Conservation (phyloP, 345 rosid genomes). For the Rhodamnia argentea region DNA sequence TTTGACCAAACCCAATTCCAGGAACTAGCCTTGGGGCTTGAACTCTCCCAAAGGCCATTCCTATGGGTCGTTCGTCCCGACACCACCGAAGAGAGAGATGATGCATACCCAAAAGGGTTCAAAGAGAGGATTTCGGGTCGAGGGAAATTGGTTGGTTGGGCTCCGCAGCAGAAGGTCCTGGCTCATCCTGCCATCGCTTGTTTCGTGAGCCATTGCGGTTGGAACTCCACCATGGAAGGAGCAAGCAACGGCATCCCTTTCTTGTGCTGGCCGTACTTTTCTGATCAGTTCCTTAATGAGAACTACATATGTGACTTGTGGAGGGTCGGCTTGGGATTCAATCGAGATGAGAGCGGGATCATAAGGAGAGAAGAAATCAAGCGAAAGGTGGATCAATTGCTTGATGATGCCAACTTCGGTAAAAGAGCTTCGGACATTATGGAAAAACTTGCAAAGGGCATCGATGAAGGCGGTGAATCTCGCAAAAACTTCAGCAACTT, state of each 20-base stretch:
- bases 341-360: neutral
- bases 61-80: constrained; percentile 6
- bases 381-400: neutral
- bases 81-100: neutral
- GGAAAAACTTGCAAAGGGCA: neutral
- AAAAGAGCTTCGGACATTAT: neutral
- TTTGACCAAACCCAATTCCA: neutral
- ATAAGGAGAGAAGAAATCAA: constrained; percentile 1
- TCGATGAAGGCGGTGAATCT: neutral
- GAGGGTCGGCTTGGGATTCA: constrained; percentile 24
- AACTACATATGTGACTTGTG: constrained; percentile 30
- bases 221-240: constrained; percentile 59
- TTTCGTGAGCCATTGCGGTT: constrained; percentile 45
- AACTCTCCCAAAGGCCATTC: constrained; percentile 1
- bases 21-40: constrained; percentile 10
- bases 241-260: constrained; percentile 37
- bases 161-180: constrained; percentile 10
- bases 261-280: constrained; percentile 39
- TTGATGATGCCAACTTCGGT: neutral
- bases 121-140: constrained; percentile 3
- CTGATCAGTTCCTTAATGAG: constrained; percentile 29
- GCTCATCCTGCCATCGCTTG: constrained; percentile 11
- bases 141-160: constrained; percentile 10
- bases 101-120: constrained; percentile 2
- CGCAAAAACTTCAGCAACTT: neutral